Conservation (phyloP, 441 rosid genomes). For the Dalechampia spathulata region DNA sequence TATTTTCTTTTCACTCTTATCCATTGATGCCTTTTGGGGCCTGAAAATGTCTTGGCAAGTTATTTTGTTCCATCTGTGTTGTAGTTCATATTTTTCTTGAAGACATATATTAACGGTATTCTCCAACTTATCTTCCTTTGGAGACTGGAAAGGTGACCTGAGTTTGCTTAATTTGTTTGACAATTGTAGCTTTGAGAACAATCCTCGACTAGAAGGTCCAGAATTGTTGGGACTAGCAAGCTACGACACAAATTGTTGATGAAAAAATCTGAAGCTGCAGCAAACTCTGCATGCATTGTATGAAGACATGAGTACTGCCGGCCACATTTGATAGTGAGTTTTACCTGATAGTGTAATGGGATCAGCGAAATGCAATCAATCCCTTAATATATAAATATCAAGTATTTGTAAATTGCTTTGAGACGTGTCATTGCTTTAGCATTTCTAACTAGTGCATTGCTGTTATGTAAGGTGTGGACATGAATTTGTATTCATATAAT, state of each 20-base stretch:
- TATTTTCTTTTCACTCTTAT: no score
- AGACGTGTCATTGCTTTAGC: constrained; percentile 14
- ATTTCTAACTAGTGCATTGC: constrained; percentile 23
- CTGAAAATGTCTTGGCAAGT: background rate
- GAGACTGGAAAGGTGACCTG: background rate
- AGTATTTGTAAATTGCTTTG: constrained; percentile 29
- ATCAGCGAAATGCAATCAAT: constrained; percentile 13
- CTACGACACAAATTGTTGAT: constrained; percentile 83
- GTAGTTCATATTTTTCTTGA: background rate
- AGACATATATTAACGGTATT: background rate
- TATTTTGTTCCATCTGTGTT: background rate
- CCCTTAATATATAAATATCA: constrained; percentile 22
- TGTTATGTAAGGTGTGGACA: constrained; percentile 7
- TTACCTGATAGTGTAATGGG: constrained; percentile 19
- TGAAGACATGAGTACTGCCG: constrained; percentile 8
- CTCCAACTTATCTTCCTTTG: background rate
- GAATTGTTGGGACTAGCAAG: constrained; percentile 87
- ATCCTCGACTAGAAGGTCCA: constrained; percentile 92
- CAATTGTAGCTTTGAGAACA: constrained; percentile 68
- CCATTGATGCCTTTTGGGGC: background rate
- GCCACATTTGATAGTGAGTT: constrained; percentile 10
- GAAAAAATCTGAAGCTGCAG: constrained; percentile 15
- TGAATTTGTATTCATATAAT: constrained; percentile 19
- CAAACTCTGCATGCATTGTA: background rate
- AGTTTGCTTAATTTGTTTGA: background rate